These are phyloP conservation scores for Globisporangium cylindrosporum DNA, from an alignment of 352 stramenopile species.

Conservation along the genomic window DNA sequence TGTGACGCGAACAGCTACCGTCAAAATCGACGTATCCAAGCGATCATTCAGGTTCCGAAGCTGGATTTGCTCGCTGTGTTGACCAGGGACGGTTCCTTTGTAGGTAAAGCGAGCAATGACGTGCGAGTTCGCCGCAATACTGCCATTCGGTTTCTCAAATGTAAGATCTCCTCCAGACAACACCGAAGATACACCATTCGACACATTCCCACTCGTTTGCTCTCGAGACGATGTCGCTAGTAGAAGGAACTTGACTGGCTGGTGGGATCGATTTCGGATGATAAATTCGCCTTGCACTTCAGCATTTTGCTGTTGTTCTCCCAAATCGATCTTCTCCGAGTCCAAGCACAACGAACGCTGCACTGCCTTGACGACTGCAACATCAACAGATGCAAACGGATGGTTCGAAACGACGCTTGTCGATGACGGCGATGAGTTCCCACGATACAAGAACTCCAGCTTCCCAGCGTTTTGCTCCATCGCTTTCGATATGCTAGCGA, in stretches of 20 bases:
- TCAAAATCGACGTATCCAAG: slow-evolving; percentile 68
- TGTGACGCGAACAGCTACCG: slow-evolving; percentile 60
- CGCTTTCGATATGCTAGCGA: slow-evolving; percentile 57
- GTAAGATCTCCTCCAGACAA: slow-evolving; percentile 55
- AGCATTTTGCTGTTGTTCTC: slow-evolving; percentile 69
- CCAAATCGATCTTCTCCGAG: slow-evolving; percentile 64
- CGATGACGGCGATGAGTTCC: slow-evolving; percentile 13
- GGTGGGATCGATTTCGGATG: slow-evolving; percentile 64
- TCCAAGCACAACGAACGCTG: slow-evolving; percentile 72
- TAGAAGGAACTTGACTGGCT: slow-evolving; percentile 72
- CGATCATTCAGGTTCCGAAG: slow-evolving; percentile 83
- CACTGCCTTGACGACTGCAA: slow-evolving; percentile 65
- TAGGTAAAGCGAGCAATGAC: slow-evolving; percentile 67
- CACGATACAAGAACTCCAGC: slow-evolving; percentile 45
- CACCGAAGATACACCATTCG: slow-evolving; percentile 17
- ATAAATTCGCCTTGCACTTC: slow-evolving; percentile 60
- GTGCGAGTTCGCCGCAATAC: slow-evolving; percentile 48
- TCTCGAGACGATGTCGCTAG: slow-evolving; percentile 46
- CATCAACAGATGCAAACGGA: slow-evolving; percentile 36
- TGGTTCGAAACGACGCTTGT: slow-evolving; percentile 11
- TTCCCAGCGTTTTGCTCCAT: slow-evolving; percentile 51
- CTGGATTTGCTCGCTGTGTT: slow-evolving; percentile 77
- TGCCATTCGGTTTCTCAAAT: slow-evolving; percentile 75
- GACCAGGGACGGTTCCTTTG: slow-evolving; percentile 54
- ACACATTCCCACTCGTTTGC: slow-evolving; percentile 19